Conservation (phyloP, 78 protist genomes). For the Carpediemonas membranifera region DNA sequence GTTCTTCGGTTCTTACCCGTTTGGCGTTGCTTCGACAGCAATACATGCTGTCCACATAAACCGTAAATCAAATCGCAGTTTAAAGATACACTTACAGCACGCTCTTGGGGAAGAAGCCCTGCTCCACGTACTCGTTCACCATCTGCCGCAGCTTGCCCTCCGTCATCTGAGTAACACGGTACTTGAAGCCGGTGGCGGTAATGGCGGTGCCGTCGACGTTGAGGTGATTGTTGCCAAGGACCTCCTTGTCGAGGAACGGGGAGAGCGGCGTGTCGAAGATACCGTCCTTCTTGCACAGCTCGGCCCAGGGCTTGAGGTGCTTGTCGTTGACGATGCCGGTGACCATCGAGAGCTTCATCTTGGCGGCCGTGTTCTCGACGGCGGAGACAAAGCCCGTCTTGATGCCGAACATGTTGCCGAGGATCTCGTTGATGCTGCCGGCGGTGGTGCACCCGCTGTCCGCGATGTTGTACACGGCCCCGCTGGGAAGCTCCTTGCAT, state of each 20-base stretch:
- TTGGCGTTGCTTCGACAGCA: too few relatives aligned
- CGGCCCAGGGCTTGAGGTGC: constrained; percentile 82
- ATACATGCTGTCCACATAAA: too few relatives aligned
- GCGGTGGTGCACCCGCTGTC: constrained; percentile 63
- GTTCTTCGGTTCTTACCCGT: too few relatives aligned
- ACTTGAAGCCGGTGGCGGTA: constrained; percentile 62
- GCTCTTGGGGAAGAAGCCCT: constrained; percentile 21
- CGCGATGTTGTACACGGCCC: constrained; percentile 67
- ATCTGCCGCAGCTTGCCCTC: background rate
- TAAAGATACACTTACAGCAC: too few relatives aligned
- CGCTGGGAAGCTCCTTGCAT: constrained; percentile 15
- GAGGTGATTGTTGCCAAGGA: constrained; percentile 57
- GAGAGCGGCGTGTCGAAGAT: constrained; percentile 65
- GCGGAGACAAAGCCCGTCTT: constrained; percentile 63
- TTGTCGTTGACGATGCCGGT: constrained; percentile 66
- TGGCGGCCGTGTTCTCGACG: constrained; percentile 39
- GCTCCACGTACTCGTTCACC: constrained; percentile 2
- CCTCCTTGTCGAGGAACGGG: constrained; percentile 77
- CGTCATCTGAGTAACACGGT: constrained; percentile 17
- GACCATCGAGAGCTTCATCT: background rate
- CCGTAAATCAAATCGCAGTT: too few relatives aligned
- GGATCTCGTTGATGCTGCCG: constrained; percentile 38
- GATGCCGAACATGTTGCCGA: constrained; percentile 66
- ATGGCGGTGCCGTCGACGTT: constrained; percentile 69
- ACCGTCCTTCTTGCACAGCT: constrained; percentile 40